Conservation (phyloP, 805 yeast species). For the Ogataea henricii region DNA sequence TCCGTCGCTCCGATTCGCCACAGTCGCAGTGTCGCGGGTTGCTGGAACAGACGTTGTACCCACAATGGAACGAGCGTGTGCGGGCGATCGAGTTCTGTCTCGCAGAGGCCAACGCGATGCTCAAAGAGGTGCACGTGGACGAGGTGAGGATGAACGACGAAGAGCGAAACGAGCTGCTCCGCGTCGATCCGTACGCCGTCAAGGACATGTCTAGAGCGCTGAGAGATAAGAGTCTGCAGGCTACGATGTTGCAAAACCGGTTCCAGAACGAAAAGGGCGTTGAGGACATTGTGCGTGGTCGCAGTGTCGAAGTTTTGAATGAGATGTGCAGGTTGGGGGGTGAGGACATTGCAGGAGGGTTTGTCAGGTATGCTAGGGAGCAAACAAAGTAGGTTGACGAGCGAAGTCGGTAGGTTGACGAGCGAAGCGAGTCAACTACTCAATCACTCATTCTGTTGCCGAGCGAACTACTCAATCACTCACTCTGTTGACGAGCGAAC, state of each 20-base stretch:
- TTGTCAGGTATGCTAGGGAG: conserved; percentile 10
- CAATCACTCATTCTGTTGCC: background rate
- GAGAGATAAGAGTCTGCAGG: conserved; percentile 31
- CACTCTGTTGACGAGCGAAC: background rate
- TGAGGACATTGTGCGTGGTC: conserved; percentile 42
- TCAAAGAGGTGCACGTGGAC: conserved; percentile 33
- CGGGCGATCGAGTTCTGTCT: conserved; percentile 45
- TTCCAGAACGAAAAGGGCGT: conserved; percentile 42
- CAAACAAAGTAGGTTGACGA: background rate
- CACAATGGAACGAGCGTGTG: conserved; percentile 48
- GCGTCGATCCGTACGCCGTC: conserved; percentile 54
- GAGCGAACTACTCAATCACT: background rate
- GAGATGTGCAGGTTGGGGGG: conserved; percentile 36
- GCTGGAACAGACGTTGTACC: conserved; percentile 39
- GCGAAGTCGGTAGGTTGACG: too few relatives aligned
- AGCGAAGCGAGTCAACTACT: background rate
- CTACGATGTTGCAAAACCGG: conserved; percentile 37
- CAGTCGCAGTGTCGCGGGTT: conserved; percentile 39
- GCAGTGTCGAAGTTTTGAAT: conserved; percentile 36
- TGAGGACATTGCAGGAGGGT: conserved; percentile 19
- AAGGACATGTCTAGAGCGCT: conserved; percentile 38
- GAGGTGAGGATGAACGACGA: conserved; percentile 22
- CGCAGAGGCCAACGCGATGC: conserved; percentile 33
- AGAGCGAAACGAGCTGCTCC: conserved; percentile 27
- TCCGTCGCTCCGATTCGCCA: conserved; percentile 9